Conservation (phyloP, 1,284 basidiomycete genomes). For the Cryptococcus depauperatus region DNA sequence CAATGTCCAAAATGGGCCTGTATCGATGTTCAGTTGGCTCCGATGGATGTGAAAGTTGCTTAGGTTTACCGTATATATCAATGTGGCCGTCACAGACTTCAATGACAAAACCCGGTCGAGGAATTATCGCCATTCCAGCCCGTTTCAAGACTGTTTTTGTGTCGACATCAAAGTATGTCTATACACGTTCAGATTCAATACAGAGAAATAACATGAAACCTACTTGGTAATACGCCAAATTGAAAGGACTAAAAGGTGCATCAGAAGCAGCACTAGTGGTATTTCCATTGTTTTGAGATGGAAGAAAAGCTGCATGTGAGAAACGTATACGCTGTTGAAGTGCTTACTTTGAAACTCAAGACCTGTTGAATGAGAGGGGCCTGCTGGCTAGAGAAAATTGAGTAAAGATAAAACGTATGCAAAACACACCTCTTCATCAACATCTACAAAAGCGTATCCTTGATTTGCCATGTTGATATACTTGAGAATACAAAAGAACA, state of each 20-base stretch:
- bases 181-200: neutral
- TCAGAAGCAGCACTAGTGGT: constrained; percentile 2
- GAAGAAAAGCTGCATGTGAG: neutral
- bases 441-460: constrained; percentile 44
- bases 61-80: constrained; percentile 47
- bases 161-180: constrained; percentile 49
- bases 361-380: constrained; percentile 13
- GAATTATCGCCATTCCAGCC: constrained; percentile 45
- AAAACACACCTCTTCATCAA: constrained; percentile 39
- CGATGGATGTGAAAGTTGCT: neutral
- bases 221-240: constrained; percentile 46
- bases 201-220: neutral
- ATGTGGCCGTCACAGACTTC: constrained; percentile 47
- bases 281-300: neutral
- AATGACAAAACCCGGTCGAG: constrained; percentile 45
- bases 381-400: neutral
- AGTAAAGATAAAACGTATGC: neutral
- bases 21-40: neutral
- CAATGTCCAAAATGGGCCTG: constrained; percentile 89
- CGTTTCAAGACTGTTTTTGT: constrained; percentile 45
- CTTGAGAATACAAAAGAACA: no score
- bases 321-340: neutral
- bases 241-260: constrained; percentile 42
- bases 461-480: constrained; percentile 24
- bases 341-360: constrained; percentile 44